Evolutionary conservation across 129 eudicot species (phyloP).

Genomic region (Flaveria ramosissima): DNA sequence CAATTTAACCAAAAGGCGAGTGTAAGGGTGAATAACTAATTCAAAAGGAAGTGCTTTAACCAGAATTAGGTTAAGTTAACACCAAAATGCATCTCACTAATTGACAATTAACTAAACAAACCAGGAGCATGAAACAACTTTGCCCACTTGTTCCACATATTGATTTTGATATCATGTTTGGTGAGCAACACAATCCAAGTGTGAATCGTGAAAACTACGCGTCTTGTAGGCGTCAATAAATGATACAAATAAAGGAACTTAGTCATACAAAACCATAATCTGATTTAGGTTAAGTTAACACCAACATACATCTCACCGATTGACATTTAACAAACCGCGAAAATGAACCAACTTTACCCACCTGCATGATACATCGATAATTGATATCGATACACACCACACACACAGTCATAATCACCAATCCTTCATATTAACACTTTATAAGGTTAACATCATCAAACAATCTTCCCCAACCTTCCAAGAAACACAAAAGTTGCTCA

Average conservation of each 20-base stretch:
- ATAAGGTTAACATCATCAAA: neutral
- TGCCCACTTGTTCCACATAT: slow-evolving; percentile 12
- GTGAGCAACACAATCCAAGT: neutral
- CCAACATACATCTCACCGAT: slow-evolving; percentile 15
- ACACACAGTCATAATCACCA: slow-evolving; percentile 8
- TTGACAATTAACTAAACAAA: slow-evolving; percentile 28
- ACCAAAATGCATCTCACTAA: slow-evolving; percentile 20
- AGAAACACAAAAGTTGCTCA: slow-evolving; percentile 1
- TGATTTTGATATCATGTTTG: neutral
- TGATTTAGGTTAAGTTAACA: slow-evolving; percentile 7
- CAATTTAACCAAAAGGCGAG: neutral
- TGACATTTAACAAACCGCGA: slow-evolving; percentile 23
- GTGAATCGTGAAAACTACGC: neutral
- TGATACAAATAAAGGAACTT: neutral
- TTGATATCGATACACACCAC: neutral
- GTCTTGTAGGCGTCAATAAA: neutral
- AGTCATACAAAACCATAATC: slow-evolving; percentile 7
- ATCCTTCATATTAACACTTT: slow-evolving; percentile 9
- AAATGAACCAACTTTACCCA: slow-evolving; percentile 23
- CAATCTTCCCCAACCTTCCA: slow-evolving; percentile 17
- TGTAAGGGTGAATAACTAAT: neutral
- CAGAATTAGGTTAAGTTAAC: slow-evolving; percentile 15
- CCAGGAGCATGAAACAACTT: slow-evolving; percentile 14
- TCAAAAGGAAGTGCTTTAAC: neutral
- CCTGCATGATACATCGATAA: neutral